phyloP scores from a whole-genome alignment of 495 filamentous ascomycete genomes.

The Penicillium coffeae region DNA sequence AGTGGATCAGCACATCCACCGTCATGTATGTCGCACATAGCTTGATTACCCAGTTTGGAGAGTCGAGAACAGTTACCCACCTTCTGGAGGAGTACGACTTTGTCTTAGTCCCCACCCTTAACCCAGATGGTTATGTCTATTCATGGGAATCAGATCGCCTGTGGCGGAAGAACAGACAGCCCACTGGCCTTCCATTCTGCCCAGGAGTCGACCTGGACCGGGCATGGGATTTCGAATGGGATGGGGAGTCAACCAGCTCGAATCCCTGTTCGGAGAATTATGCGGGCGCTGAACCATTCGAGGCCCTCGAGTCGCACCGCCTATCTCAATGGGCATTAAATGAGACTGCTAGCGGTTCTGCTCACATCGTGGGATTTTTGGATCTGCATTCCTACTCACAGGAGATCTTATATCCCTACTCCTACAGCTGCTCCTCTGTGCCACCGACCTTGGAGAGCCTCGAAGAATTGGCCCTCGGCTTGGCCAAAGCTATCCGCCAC shows the following conservation, averaged over 20 bases:
- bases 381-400: slow-evolving; percentile 97
- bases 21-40: slow-evolving; percentile 89
- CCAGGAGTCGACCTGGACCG: slow-evolving; percentile 87
- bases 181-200: slow-evolving; percentile 77
- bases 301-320: slow-evolving; percentile 70
- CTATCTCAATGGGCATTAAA: slow-evolving; percentile 85
- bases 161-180: slow-evolving; percentile 93
- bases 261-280: slow-evolving; percentile 94
- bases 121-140: slow-evolving; percentile 92
- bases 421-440: slow-evolving; percentile 69
- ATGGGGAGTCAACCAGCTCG: slow-evolving; percentile 56
- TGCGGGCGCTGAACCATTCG: slow-evolving; percentile 78
- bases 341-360: slow-evolving; percentile 66
- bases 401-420: slow-evolving; percentile 89
- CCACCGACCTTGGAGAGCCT: slow-evolving; percentile 89
- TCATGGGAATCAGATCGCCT: slow-evolving; percentile 88
- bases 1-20: slow-evolving; percentile 93
- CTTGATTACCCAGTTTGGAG: slow-evolving; percentile 78
- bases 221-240: slow-evolving; percentile 80
- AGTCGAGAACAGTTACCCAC: slow-evolving; percentile 60
- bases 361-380: slow-evolving; percentile 74
- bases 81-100: slow-evolving; percentile 80
- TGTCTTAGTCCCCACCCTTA: slow-evolving; percentile 84
- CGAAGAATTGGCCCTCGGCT: slow-evolving; percentile 79
- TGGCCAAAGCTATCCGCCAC: slow-evolving; percentile 85